Conservation (phyloP, 73 alveolate genomes). For the Paramecium sexaurelia region DNA sequence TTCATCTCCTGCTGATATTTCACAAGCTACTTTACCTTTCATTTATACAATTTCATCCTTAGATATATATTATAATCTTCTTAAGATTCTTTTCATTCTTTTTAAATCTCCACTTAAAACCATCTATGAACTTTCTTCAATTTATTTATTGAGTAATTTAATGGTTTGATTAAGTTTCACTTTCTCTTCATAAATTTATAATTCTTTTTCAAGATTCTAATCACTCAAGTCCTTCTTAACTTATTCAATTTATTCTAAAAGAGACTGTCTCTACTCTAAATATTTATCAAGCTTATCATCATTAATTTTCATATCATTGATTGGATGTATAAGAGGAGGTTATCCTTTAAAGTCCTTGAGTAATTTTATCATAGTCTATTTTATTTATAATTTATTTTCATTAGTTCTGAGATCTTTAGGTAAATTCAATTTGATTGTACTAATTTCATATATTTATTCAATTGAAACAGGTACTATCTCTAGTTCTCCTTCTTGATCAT, state of each 20-base stretch:
- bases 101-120: constrained; percentile 97
- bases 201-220: constrained; percentile 40
- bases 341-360: background rate
- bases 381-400: constrained; percentile 66
- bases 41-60: constrained; percentile 91
- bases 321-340: constrained; percentile 87
- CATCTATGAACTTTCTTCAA: constrained; percentile 81
- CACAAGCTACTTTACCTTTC: constrained; percentile 99
- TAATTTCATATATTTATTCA: constrained; percentile 37
- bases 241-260: constrained; percentile 56
- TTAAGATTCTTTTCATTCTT: constrained; percentile 97
- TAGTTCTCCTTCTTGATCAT: constrained; percentile 62
- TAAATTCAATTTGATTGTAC: constrained; percentile 49
- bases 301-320: constrained; percentile 95
- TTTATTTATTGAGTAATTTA: constrained; percentile 58
- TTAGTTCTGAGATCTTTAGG: constrained; percentile 57
- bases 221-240: constrained; percentile 33
- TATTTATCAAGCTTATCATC: constrained; percentile 73
- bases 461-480: constrained; percentile 62
- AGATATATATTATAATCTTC: constrained; percentile 93
- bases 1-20: constrained; percentile 97
- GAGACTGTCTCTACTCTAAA: constrained; percentile 58
- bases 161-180: constrained; percentile 66
- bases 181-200: constrained; percentile 72
- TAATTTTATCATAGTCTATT: constrained; percentile 54